A percentile compares a stretch with the other conserved stretches of the same genome.
These are phyloP conservation scores for Fragaria vesca DNA, from an alignment of 306 rosid genomes.

Conservation along the genomic window DNA sequence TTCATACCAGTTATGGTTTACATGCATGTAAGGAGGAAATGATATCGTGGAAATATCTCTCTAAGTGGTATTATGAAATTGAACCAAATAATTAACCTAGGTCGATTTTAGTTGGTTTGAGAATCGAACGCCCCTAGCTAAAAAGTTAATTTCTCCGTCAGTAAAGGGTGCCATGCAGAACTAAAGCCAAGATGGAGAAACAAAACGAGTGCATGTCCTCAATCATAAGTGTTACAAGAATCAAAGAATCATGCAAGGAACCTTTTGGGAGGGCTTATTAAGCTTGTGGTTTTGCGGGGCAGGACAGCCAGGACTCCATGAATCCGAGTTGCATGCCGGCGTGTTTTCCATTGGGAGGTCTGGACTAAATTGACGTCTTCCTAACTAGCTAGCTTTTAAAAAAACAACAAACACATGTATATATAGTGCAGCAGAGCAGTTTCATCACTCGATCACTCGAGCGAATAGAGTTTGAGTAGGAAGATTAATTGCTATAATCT, in stretches of 20 bases:
- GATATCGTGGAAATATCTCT: no score
- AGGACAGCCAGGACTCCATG: background rate
- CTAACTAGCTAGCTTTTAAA: background rate
- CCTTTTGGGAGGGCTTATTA: background rate
- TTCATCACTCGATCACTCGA: background rate
- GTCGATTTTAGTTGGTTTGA: background rate
- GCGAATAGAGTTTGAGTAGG: background rate
- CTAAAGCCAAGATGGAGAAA: background rate
- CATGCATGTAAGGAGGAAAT: no score
- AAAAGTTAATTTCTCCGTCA: no score
- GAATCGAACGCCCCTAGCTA: no score
- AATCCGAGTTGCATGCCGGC: no score
- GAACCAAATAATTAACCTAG: no score
- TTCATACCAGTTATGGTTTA: no score
- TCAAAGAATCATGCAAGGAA: background rate
- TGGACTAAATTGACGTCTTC: background rate
- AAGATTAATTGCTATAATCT: background rate
- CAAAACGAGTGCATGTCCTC: background rate
- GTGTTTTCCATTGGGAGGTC: background rate
- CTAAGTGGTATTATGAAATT: no score
- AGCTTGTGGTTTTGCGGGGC: background rate
- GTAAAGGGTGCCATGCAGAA: background rate
- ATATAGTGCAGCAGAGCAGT: background rate
- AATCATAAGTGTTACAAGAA: background rate
- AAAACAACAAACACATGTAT: background rate